Base-by-base conservation (phyloP, 768 basidiomycete genomes). In the Leccinum obscurum region DNA sequence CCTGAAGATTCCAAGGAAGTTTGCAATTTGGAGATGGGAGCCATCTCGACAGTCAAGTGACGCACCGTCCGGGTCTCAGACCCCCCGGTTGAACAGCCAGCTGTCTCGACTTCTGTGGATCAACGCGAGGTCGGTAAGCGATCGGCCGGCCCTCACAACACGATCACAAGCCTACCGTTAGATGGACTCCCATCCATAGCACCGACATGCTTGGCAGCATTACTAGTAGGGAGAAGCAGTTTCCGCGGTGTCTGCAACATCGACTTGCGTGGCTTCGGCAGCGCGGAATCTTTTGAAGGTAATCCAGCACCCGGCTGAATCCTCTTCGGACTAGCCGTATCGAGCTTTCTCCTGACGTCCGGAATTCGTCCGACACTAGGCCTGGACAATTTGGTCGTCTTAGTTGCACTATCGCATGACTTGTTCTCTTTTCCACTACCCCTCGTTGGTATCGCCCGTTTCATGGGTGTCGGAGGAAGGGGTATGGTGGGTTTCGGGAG, bases 361-460 rank as follows among this genome's bases (percentile, higher is more conserved):
- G 6, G 15, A 10, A 17, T 26, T 3, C 35, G 60, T 52, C 58
- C 60, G 48, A 46, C 55, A 44, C 54, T 26, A 49, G 56, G 56
- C 54, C 53, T 56, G 58, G 53, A 35, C 49, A n/a, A 10, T 17
- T 59, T 39, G 34, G 41, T 8, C 51, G 56, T 61, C 60, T 35
- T 52, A 22, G 41, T 63, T 44, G 50, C 34, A 52, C 56, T 30
- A 3, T 48, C 50, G 50, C 48, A 44, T 39, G 57, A 2, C 22
- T 32, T 49, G 44, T 69, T 69, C 54, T 70, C 70, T 41, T 72
- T 64, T 24, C 52, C 52, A 52, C 49, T 56, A 30, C 54, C 32
- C 11, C 48, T 64, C 35, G 53, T n/a, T 17, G 41, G 26, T 46
- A 49, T 60, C n/a, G 9, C 3, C 55, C 56, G 57, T 28, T 20